Conservation (phyloP, 139 green algal species). For the Deuterostichococcus epilithicus region DNA sequence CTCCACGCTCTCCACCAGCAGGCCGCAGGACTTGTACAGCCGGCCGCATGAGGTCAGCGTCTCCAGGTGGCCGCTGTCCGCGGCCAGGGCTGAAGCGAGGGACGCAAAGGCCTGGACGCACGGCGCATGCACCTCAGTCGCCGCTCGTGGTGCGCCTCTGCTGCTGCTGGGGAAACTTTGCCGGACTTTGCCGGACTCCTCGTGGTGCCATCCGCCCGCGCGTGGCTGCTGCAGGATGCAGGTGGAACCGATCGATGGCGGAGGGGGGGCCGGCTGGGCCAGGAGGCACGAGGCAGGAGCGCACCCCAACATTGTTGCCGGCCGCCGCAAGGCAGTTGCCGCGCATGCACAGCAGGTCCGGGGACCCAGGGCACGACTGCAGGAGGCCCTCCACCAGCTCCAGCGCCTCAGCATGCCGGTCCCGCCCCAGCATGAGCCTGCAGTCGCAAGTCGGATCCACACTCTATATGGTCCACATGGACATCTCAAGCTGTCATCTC, state of each 20-base stretch:
- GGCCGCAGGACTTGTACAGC: slow-evolving; percentile 60
- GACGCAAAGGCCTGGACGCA: slow-evolving; percentile 57
- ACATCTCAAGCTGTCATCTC: too few relatives aligned
- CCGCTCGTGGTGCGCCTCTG: too few relatives aligned
- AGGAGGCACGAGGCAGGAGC: too few relatives aligned
- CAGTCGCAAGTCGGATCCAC: too few relatives aligned
- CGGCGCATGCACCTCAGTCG: too few relatives aligned
- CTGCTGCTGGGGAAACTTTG: too few relatives aligned
- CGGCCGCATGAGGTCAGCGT: slow-evolving; percentile 47
- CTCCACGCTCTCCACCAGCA: slow-evolving; percentile 53
- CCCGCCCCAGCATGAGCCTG: slow-evolving; percentile 10
- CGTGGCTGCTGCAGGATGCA: too few relatives aligned
- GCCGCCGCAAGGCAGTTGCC: slow-evolving; percentile 38
- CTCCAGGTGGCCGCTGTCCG: slow-evolving; percentile 32
- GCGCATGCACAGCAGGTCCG: slow-evolving; percentile 47
- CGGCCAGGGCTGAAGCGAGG: slow-evolving; percentile 50
- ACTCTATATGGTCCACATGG: too few relatives aligned
- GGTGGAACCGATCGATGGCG: too few relatives aligned
- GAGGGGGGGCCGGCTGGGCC: too few relatives aligned
- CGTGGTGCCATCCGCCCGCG: too few relatives aligned
- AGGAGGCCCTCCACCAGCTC: slow-evolving; percentile 20
- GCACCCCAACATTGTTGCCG: slow-evolving; percentile 40
- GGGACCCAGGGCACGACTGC: slow-evolving; percentile 1
- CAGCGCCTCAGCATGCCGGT: slow-evolving; percentile 30
- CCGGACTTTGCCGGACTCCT: too few relatives aligned